Conservation (phyloP, 495 filamentous ascomycete genomes). For the Bathelium albidoporum region DNA sequence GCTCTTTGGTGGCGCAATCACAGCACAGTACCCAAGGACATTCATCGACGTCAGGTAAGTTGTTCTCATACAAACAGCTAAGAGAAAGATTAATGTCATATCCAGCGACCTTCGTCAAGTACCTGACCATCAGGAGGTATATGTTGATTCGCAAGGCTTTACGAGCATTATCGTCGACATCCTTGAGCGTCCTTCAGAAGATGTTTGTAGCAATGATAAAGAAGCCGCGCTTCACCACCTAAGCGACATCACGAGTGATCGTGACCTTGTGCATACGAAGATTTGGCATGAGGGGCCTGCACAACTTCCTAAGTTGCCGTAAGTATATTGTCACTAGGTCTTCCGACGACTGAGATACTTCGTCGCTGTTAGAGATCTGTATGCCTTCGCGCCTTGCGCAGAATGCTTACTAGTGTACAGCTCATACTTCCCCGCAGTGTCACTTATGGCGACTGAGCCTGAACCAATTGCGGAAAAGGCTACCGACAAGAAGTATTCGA, state of each 20-base stretch:
- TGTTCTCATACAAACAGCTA: not conserved
- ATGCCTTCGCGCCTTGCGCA: not conserved
- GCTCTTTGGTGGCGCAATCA: constrained; percentile 76
- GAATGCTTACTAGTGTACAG: not conserved
- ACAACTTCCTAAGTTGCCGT: constrained; percentile 24
- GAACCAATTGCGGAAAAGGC: constrained; percentile 8
- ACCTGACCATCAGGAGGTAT: constrained; percentile 92
- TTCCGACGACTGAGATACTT: not conserved
- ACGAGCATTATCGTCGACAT: constrained; percentile 84
- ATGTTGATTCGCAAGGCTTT: constrained; percentile 65
- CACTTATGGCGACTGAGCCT: not conserved
- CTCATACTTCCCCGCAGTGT: not conserved
- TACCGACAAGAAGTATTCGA: constrained; percentile 38
- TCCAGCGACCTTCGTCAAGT: constrained; percentile 72
- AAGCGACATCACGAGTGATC: constrained; percentile 52
- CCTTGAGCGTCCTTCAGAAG: constrained; percentile 53
- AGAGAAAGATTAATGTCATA: not conserved
- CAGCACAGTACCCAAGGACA: constrained; percentile 54
- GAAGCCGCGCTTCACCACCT: constrained; percentile 66
- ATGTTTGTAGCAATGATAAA: constrained; percentile 45
- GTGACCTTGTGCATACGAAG: constrained; percentile 36
- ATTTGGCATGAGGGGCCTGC: constrained; percentile 40
- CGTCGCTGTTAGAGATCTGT: not conserved
- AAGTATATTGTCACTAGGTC: constrained; percentile 18
- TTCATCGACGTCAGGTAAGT: constrained; percentile 78